Conservation (phyloP, 768 basidiomycete species). For the Pilatotrama ljubarskyi region DNA sequence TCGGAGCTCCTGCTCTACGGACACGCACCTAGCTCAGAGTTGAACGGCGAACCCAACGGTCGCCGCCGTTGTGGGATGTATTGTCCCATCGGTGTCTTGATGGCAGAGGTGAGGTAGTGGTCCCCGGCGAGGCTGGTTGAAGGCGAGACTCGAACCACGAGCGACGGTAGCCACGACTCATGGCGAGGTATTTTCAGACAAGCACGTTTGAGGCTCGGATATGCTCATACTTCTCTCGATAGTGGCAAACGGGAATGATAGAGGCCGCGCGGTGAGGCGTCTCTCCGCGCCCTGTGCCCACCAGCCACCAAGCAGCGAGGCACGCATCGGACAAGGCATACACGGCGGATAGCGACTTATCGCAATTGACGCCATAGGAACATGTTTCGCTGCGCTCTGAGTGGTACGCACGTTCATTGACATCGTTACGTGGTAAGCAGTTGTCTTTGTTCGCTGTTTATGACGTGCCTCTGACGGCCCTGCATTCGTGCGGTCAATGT, state of each 20-base stretch:
- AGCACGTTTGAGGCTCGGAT: conserved; percentile 5
- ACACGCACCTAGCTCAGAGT: neutral
- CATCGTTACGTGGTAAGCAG: neutral
- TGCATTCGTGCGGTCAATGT: neutral
- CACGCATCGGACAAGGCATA: neutral
- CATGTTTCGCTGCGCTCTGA: neutral
- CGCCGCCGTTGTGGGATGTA: neutral
- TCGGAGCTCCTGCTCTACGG: neutral
- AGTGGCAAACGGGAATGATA: conserved; percentile 13
- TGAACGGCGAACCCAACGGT: neutral
- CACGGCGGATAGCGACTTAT: neutral
- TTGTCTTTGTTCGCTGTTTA: neutral
- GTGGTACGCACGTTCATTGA: conserved; percentile 8
- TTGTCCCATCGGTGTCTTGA: neutral
- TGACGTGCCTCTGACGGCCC: neutral
- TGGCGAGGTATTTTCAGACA: conserved; percentile 10
- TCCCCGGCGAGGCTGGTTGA: neutral
- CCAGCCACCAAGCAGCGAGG: conserved; percentile 5
- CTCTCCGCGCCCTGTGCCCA: conserved; percentile 17
- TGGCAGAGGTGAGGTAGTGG: neutral
- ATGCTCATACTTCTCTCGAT: conserved; percentile 11
- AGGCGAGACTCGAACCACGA: neutral
- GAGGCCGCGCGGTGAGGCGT: conserved; percentile 11
- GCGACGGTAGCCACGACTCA: neutral
- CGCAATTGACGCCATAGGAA: neutral